Evolutionary conservation across 1,284 basidiomycete species (phyloP), one percentile per base, ranked within the genome.

Genomic region (Mycena sp.): DNA sequence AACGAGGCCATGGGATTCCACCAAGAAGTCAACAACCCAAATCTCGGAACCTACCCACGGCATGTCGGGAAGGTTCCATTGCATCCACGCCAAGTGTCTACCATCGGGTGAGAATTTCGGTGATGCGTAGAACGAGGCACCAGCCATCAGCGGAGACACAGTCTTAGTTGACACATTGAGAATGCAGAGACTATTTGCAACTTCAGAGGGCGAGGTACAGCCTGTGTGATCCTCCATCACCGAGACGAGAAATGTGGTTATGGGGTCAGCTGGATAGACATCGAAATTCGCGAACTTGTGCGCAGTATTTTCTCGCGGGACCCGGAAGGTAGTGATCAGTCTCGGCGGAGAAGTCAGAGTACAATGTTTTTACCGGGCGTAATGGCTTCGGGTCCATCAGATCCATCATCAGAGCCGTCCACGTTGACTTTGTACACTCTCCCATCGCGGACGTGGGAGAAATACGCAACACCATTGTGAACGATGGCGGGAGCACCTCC

Each of bases 21-120:
- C 30, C 6, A 56, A 29, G 48, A 77, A 68, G 25, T 83, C 77
- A 0, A 85, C 88, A 29, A 91, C 73, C 71, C 83, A 81, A 44
- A 94, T 78, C 69, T 89, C 79, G 0, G 85, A 81, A n/a, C 87
- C 89, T 70, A 91, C 87, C 88, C 91, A 94, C 25, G 92, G 91
- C 93, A 94, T 94, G 71, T 92, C 87, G 0, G 93, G 93, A 67
- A 89, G 88, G 64, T 77, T 79, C 92, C 92, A 94, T 64, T 90
- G 83, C 49, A 88, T 78, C 88, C 89, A 95, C 4, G 83, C 85
- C 19, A 94, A 67, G 52, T 82, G 83, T 19, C 76, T 81, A 0
- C 91, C 93, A 67, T 91, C 85, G 0, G 89, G 85, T 28, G 89
- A 90, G 76, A 93, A 90, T 30, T 75, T 78, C 0, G 91, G 87